These are phyloP conservation scores for Vitis hybrid DNA, from an alignment of 177 flowering plant species.

Conservation along the genomic window DNA sequence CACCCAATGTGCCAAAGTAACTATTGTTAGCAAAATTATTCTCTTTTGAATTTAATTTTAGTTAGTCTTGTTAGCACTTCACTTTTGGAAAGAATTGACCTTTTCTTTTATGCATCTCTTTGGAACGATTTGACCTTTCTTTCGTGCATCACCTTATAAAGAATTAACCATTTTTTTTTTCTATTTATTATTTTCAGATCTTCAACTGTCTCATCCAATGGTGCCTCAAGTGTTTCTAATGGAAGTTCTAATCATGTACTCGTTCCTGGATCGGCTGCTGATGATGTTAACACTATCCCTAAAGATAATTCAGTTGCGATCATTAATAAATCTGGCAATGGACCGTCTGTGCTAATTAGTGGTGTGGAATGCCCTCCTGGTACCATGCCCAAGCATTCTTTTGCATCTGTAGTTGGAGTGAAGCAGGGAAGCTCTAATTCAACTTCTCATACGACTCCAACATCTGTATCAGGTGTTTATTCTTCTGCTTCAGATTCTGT, in stretches of 20 bases:
- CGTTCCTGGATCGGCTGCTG: conserved; percentile 1
- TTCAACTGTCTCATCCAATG: not conserved
- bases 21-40: not conserved
- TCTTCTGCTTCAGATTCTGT: conserved; percentile 60
- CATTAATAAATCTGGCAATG: conserved; percentile 5
- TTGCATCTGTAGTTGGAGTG: conserved; percentile 8
- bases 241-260: conserved; percentile 15
- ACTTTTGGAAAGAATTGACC: not conserved
- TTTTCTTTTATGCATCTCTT: not conserved
- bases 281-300: not conserved
- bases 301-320: conserved; percentile 7
- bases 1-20: conserved; percentile 25
- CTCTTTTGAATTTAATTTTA: too few relatives aligned
- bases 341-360: not conserved
- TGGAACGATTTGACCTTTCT: not conserved
- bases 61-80: too few relatives aligned
- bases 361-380: conserved; percentile 2
- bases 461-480: conserved; percentile 19
- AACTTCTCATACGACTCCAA: not conserved
- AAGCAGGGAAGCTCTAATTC: conserved; percentile 13
- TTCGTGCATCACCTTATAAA: too few relatives aligned
- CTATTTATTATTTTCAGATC: conserved; percentile 15
- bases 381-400: not conserved
- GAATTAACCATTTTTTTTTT: not conserved
- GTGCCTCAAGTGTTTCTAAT: conserved; percentile 10